Conservation (phyloP, 805 yeast genomes). For the Saccharomycopsis capsularis region DNA sequence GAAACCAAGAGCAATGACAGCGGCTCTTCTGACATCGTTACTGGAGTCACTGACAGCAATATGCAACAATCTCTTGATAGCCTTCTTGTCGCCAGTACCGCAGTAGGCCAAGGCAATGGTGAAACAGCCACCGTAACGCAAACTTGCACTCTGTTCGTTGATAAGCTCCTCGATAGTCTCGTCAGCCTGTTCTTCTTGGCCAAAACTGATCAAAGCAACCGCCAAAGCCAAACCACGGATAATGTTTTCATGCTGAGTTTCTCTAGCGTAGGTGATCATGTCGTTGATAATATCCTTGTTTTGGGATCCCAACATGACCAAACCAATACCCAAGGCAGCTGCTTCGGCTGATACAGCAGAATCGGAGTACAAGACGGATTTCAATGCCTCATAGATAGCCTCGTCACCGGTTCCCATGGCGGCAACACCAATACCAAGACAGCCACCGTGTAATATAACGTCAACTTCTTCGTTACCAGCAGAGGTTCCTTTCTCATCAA, state of each 20-base stretch:
- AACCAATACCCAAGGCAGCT: slow-evolving; percentile 93
- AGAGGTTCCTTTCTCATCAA: slow-evolving; percentile 54
- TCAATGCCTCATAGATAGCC: slow-evolving; percentile 71
- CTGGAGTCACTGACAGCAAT: slow-evolving; percentile 94
- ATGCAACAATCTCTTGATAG: slow-evolving; percentile 80
- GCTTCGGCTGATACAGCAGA: slow-evolving; percentile 94
- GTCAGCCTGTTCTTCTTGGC: slow-evolving; percentile 78
- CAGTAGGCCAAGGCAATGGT: slow-evolving; percentile 93
- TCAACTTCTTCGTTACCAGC: slow-evolving; percentile 69
- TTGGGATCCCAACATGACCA: slow-evolving; percentile 90
- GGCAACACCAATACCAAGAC: slow-evolving; percentile 91
- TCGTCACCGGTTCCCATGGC: slow-evolving; percentile 86
- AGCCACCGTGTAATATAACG: slow-evolving; percentile 89
- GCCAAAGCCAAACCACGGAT: slow-evolving; percentile 91
- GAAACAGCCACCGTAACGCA: slow-evolving; percentile 94
- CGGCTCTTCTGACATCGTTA: slow-evolving; percentile 94
- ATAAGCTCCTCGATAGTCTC: slow-evolving; percentile 56
- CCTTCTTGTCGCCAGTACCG: slow-evolving; percentile 88
- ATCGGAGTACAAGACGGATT: slow-evolving; percentile 78
- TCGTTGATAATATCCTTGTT: slow-evolving; percentile 51
- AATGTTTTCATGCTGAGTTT: slow-evolving; percentile 92
- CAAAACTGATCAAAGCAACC: slow-evolving; percentile 78
- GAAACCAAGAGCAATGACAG: slow-evolving; percentile 88
- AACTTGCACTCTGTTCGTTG: slow-evolving; percentile 68
- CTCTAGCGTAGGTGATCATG: slow-evolving; percentile 86